Conservation (phyloP, 768 basidiomycete genomes). For the Agaricus blazei region DNA sequence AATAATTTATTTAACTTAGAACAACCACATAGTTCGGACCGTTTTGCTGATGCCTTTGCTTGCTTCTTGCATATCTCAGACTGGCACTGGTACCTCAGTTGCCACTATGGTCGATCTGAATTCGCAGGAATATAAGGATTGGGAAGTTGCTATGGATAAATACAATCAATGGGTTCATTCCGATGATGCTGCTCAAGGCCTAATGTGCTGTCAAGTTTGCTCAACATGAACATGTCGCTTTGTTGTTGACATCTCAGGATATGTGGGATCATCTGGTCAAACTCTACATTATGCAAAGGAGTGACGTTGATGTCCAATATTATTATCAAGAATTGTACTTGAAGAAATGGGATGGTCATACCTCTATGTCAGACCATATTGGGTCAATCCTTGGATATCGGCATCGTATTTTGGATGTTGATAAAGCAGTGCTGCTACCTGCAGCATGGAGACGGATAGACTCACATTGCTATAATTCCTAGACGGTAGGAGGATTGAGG, state of each 20-base stretch:
- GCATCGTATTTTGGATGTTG: slow-evolving; percentile 6
- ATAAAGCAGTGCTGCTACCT: too few species aligned
- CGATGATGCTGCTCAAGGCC: not conserved
- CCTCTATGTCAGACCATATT: slow-evolving; percentile 12
- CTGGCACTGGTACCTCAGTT: too few species aligned
- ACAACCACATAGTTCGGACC: too few species aligned
- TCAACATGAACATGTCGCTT: not conserved
- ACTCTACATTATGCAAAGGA: slow-evolving; percentile 3
- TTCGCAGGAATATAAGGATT: too few species aligned
- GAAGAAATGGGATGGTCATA: slow-evolving; percentile 8
- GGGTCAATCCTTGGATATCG: slow-evolving; percentile 11
- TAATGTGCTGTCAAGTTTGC: not conserved
- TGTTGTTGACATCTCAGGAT: not conserved
- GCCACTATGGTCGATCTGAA: too few species aligned
- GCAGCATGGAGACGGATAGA: too few species aligned
- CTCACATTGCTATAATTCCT: too few species aligned
- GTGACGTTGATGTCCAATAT: slow-evolving; percentile 6
- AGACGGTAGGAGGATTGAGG: too few species aligned
- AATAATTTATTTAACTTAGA: too few species aligned
- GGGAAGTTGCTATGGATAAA: not conserved
- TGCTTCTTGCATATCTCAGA: too few species aligned
- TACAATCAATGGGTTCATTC: not conserved
- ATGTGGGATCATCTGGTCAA: slow-evolving; percentile 6
- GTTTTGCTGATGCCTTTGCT: too few species aligned
- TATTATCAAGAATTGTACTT: slow-evolving; percentile 13